Conservation (phyloP, 192 early-diverging fungal genomes). For the Umbelopsis vinacea region DNA sequence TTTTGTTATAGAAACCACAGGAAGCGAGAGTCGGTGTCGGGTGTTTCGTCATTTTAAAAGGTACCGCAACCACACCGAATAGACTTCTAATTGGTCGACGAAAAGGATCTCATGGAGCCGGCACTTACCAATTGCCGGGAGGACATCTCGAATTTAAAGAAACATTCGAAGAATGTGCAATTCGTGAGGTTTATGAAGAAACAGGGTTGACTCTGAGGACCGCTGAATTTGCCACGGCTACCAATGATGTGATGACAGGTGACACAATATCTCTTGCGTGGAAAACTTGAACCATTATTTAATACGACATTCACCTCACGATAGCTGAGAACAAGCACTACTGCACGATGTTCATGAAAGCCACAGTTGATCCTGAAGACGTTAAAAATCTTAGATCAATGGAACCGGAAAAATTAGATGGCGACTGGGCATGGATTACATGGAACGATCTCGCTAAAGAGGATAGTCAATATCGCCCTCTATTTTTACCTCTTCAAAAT, state of each 20-base stretch:
- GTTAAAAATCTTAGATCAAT: constrained; percentile 33
- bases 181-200: constrained; percentile 50
- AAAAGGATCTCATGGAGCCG: constrained; percentile 60
- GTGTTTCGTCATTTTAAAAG: constrained; percentile 43
- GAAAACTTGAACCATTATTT: neutral
- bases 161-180: constrained; percentile 57
- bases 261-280: neutral
- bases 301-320: neutral
- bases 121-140: constrained; percentile 55
- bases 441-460: constrained; percentile 24
- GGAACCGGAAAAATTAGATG: constrained; percentile 53
- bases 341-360: constrained; percentile 59
- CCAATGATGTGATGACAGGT: constrained; percentile 55
- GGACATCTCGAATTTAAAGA: constrained; percentile 63
- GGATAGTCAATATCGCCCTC: neutral
- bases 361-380: constrained; percentile 32
- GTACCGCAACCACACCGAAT: neutral
- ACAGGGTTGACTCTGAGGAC: constrained; percentile 45
- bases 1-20: neutral
- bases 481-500: constrained; percentile 4
- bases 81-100: constrained; percentile 57
- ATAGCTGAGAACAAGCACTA: constrained; percentile 53
- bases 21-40: constrained; percentile 48
- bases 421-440: constrained; percentile 45
- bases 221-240: constrained; percentile 49